Evolutionary conservation across 2,329 filamentous ascomycete genomes (phyloP).

Genomic region (Pseudogymnoascus sp.): DNA sequence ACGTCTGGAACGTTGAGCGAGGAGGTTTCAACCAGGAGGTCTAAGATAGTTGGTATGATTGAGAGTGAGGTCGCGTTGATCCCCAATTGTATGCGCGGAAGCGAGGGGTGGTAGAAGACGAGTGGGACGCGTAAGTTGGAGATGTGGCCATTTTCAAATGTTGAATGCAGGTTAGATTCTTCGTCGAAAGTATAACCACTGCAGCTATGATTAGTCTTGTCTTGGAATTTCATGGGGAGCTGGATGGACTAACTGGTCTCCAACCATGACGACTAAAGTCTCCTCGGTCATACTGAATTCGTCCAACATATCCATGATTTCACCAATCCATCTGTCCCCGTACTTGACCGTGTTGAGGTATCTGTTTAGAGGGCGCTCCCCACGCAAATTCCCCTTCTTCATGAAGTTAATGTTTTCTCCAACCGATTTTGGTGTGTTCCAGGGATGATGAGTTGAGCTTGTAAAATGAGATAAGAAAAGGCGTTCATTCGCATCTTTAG

Average conservation of each 20-base stretch:
- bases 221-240: conserved; percentile 20
- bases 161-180: conserved; percentile 31
- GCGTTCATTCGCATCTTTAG: conserved; percentile 25
- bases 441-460: conserved; percentile 36
- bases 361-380: conserved; percentile 26
- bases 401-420: conserved; percentile 28
- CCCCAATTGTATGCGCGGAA: conserved; percentile 34
- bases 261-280: conserved; percentile 39
- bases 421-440: conserved; percentile 30
- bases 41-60: conserved; percentile 38
- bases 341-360: conserved; percentile 37
- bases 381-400: conserved; percentile 16
- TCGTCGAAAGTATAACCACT: conserved; percentile 35
- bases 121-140: conserved; percentile 37
- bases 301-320: conserved; percentile 34
- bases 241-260: conserved; percentile 27
- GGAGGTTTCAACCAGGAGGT: conserved; percentile 34
- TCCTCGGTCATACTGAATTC: conserved; percentile 36
- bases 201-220: conserved; percentile 14
- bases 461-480: conserved; percentile 32
- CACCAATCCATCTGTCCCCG: conserved; percentile 33
- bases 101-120: conserved; percentile 35
- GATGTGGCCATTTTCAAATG: conserved; percentile 37
- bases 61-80: conserved; percentile 34
- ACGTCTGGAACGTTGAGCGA: conserved; percentile 31